phyloP scores from a whole-genome alignment of 352 stramenopile species.

The Blastocystis sp. region DNA sequence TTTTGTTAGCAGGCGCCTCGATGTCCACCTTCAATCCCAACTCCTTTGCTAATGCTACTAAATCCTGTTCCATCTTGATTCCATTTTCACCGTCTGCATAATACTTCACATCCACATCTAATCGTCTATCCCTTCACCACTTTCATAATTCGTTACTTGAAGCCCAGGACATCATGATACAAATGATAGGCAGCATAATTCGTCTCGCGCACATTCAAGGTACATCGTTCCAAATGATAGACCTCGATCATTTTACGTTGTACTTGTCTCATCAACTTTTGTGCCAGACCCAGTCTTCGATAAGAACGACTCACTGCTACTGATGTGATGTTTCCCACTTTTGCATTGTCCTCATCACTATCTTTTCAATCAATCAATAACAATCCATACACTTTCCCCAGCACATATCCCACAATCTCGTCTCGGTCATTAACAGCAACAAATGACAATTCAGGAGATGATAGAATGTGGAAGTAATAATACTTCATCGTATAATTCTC shows the following conservation, averaged over 20 bases:
- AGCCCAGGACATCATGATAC: slow-evolving; percentile 93
- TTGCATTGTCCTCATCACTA: slow-evolving; percentile 70
- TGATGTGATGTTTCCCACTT: slow-evolving; percentile 93
- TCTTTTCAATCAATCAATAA: neutral
- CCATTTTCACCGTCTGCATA: slow-evolving; percentile 99
- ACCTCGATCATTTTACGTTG: slow-evolving; percentile 86
- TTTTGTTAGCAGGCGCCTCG: neutral
- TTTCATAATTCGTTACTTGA: slow-evolving; percentile 80
- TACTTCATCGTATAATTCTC: slow-evolving; percentile 99
- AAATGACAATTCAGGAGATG: slow-evolving; percentile 96
- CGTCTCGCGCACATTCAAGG: slow-evolving; percentile 93
- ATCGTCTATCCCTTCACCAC: neutral
- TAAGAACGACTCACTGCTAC: slow-evolving; percentile 92
- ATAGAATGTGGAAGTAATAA: slow-evolving; percentile 99
- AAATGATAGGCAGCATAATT: slow-evolving; percentile 96
- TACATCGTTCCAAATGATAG: slow-evolving; percentile 94
- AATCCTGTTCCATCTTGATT: slow-evolving; percentile 93
- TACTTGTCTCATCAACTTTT: slow-evolving; percentile 92
- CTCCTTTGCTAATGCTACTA: slow-evolving; percentile 65
- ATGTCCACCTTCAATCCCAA: neutral
- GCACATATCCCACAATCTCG: slow-evolving; percentile 98
- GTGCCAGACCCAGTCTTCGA: slow-evolving; percentile 92
- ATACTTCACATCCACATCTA: slow-evolving; percentile 96
- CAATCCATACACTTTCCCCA: slow-evolving; percentile 91
- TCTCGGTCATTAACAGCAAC: slow-evolving; percentile 93